Conservation (phyloP, 768 basidiomycete species). For the Galerina sulciceps region DNA sequence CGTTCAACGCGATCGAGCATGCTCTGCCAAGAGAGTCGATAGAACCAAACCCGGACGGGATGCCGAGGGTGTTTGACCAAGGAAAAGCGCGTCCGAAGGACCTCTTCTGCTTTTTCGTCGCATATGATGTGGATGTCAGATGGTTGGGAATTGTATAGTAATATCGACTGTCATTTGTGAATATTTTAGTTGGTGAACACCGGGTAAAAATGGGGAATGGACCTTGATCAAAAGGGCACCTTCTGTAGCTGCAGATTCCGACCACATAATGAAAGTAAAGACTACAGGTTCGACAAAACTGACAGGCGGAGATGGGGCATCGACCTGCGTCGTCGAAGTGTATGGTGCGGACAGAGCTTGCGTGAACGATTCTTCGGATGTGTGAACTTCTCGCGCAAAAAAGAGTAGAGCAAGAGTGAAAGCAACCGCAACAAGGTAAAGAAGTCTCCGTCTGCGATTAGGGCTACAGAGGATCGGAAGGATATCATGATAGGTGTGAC, state of each 20-base stretch:
- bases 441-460: constrained; percentile 24
- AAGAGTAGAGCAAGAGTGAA: constrained; percentile 20
- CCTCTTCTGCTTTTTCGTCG: constrained; percentile 43
- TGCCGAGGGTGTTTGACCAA: constrained; percentile 42
- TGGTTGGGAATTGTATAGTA: constrained; percentile 42
- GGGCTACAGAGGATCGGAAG: constrained; percentile 3
- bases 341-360: background rate
- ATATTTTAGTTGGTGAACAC: too few species aligned
- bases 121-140: constrained; percentile 49
- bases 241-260: constrained; percentile 42
- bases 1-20: constrained; percentile 49
- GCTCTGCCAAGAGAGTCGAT: constrained; percentile 40
- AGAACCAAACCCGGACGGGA: constrained; percentile 43
- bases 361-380: constrained; percentile 4
- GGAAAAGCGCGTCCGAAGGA: constrained; percentile 40
- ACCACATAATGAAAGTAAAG: constrained; percentile 49
- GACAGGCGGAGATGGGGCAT: background rate
- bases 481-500: constrained; percentile 1
- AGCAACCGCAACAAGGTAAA: constrained; percentile 15
- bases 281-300: constrained; percentile 35
- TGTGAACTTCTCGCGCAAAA: constrained; percentile 19
- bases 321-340: background rate
- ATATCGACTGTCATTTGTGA: constrained; percentile 21
- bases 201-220: too few species aligned
- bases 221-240: constrained; percentile 29